A percentile compares a stretch with the other conserved stretches of the same genome.
Conservation (phyloP, 371 early-diverging fungal species). For the Mortierella sp. region DNA sequence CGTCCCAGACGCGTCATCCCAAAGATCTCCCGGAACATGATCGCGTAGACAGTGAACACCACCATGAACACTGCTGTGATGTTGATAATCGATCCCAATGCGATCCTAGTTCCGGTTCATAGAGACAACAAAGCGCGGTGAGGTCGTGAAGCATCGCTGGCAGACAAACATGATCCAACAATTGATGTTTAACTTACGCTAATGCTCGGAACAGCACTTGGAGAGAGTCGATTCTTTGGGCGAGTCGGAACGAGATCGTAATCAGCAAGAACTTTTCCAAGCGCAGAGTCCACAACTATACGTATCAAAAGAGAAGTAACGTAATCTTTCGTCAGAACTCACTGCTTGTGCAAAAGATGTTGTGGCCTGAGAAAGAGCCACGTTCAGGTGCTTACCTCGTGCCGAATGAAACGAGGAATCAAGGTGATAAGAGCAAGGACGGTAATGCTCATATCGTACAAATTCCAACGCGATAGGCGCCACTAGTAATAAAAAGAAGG, state of each 20-base stretch:
- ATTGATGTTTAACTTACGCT: slow-evolving; percentile 50
- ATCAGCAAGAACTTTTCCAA: slow-evolving; percentile 60
- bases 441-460: slow-evolving; percentile 65
- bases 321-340: not conserved
- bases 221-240: slow-evolving; percentile 64
- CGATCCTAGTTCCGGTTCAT: slow-evolving; percentile 48
- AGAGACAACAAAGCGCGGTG: not conserved
- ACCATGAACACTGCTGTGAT: slow-evolving; percentile 63
- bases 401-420: slow-evolving; percentile 63
- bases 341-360: no score
- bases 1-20: slow-evolving; percentile 63
- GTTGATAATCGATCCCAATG: slow-evolving; percentile 62
- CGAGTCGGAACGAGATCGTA: slow-evolving; percentile 65
- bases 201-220: slow-evolving; percentile 63
- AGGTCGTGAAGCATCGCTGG: not conserved
- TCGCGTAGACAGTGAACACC: slow-evolving; percentile 63
- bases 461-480: slow-evolving; percentile 63
- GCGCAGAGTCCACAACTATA: slow-evolving; percentile 54
- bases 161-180: not conserved
- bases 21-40: slow-evolving; percentile 66
- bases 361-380: not conserved
- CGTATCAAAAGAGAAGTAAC: not conserved
- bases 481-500: slow-evolving; percentile 47
- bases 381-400: slow-evolving; percentile 50
- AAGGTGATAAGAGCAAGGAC: slow-evolving; percentile 60